These are phyloP conservation scores for Fusarium vanettenii DNA, from an alignment of 2,329 filamentous ascomycete genomes.

Conservation along the genomic window DNA sequence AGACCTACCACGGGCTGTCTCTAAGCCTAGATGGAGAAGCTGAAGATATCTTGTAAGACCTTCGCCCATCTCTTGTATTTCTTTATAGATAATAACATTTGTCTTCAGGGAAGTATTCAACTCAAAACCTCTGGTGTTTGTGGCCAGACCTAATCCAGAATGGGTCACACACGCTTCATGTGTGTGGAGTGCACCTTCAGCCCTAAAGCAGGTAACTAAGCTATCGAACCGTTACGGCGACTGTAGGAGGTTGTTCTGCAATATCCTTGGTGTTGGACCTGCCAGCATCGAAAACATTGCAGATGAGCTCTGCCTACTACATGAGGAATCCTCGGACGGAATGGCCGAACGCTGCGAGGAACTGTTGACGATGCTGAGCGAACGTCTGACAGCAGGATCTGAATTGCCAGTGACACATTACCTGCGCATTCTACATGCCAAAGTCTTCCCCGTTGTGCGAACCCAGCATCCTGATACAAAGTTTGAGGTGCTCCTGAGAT, in stretches of 20 bases:
- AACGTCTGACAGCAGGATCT: background rate
- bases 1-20: background rate
- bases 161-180: background rate
- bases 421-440: background rate
- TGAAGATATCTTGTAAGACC: background rate
- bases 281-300: background rate
- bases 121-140: background rate
- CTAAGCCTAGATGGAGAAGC: background rate
- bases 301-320: background rate
- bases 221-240: background rate
- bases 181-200: background rate
- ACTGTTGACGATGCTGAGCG: background rate
- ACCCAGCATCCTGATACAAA: background rate
- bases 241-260: background rate
- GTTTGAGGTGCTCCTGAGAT: background rate
- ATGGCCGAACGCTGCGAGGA: background rate
- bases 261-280: background rate
- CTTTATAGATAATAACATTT: background rate
- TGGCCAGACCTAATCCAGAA: background rate
- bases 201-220: background rate
- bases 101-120: background rate
- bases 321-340: background rate
- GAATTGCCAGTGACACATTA: background rate
- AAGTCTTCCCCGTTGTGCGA: background rate
- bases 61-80: background rate